Base-by-base conservation (phyloP, 1,284 basidiomycete species). In the Tremellales sp. region DNA sequence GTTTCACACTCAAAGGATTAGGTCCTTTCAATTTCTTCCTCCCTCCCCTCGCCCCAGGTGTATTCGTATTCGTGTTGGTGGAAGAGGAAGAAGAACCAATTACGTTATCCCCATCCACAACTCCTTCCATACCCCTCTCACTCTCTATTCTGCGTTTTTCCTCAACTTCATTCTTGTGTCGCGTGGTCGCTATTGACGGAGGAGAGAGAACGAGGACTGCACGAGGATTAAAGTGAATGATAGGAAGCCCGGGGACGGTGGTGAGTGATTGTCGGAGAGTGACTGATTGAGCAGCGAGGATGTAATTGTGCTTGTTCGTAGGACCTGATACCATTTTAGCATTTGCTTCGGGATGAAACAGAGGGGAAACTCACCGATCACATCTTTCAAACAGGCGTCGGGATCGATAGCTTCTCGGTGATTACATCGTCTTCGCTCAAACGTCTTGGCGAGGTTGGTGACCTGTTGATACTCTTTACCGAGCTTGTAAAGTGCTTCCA, bases 391-490 rank as follows among this genome's bases (percentile, higher is more conserved):
- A 68, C 94, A 98, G n/a, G 89, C 87, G 44, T 86, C 82, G 17
- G 87, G 86, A 0, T 81, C 79, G 35, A 94, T 85, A 1, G 77
- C 79, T 65, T 90, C 86, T 55, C 84, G 80, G 67, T 98, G 94
- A 69, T 97, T 97, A 70, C 94, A 98, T 74, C 87, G 89, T 54
- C 94, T 75, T 46, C 94, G 80, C 75, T 97, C 94, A 64, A 93
- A 96, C 1, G 77, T 81, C 75, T 97, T 97, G 1, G 94, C 93
- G 39, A 96, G 79, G 65, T 94, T 86, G 0, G 90, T 84, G 1
- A 84, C 82, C 0, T 79, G 72, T 64, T 94, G 89, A 26, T 80
- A 79, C 3, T 78, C 68, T 51, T 80, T 81, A 15, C 88, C 89
- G 51, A 85, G 80, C 2, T 87, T 78, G 73, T 96, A 97, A 2